Evolutionary conservation across 495 filamentous ascomycete genomes (phyloP), one percentile per base, ranked within the genome.

Genomic region (Parathielavia appendiculata): DNA sequence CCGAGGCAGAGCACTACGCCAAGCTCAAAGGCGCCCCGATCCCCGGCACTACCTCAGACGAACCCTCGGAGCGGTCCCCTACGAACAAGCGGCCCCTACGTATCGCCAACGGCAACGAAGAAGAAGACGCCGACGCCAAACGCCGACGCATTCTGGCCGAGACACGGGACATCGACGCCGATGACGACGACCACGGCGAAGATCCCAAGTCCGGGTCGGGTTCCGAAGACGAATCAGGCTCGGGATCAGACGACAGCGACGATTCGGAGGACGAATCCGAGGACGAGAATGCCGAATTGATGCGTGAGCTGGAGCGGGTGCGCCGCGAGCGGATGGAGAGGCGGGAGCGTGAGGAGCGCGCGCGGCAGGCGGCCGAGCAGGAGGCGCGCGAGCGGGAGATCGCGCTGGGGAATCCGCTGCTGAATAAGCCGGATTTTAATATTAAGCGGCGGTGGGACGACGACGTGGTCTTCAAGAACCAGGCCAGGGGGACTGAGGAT

Each of bases 391-490:
- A 97, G 71, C 76, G 83, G 54, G 89, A 96, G 58, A 96, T 98
- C 63, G 92, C 93, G 26, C 76, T 87, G 48, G 93, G 93, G 16
- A 98, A 98, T 68, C 95, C 93, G 17, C 74, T 98, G 41, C 78
- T 98, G 26, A 97, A 96, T 64, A 81, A 80, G 57, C 64, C 75
- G 14, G 86, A 90, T 60, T 90, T 87, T 66, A 84, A 83, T 41
- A 78, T 89, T 55, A 91, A 89, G 76, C 75, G 89, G 65, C 82
- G 91, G 67, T 98, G 93, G 93, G 93, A 98, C 63, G 93, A 98
- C 60, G 93, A 98, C 75, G 93, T 98, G n/a, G 91, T 98, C 17
- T 98, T 98, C 75, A 96, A 95, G 77, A 98, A 98, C 72, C 93
- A 97, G 73, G 93, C 92, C 35, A 82, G 95, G 46, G 93, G 93